A percentile compares a stretch with the other conserved stretches of the same genome.
Conservation (phyloP, 306 rosid species). For the Trifolium dubium region DNA sequence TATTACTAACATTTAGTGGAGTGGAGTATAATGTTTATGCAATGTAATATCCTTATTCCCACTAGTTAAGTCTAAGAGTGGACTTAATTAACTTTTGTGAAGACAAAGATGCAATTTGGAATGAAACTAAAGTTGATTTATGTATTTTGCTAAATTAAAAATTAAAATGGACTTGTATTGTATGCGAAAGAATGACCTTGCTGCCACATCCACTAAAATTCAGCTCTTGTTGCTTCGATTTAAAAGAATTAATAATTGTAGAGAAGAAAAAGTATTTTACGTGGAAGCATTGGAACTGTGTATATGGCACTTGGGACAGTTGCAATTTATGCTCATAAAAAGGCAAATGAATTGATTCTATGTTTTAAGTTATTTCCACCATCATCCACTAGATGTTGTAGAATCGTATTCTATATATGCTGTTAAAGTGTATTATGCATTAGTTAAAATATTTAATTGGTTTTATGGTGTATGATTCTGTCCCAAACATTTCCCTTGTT, state of each 20-base stretch:
- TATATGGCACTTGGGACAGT: neutral
- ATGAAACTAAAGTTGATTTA: constrained; percentile 36
- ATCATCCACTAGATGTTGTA: constrained; percentile 47
- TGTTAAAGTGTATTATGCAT: constrained; percentile 35
- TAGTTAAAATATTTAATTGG: neutral
- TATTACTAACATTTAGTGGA: constrained; percentile 10
- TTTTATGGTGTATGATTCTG: constrained; percentile 12
- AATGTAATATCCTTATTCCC: constrained; percentile 33
- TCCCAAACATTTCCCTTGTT: constrained; percentile 1
- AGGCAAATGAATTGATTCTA: constrained; percentile 44
- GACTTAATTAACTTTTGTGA: constrained; percentile 41
- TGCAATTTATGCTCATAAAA: constrained; percentile 25
- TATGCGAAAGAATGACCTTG: too few species aligned
- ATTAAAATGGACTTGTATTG: neutral
- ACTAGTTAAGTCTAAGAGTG: constrained; percentile 32
- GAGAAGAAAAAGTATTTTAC: constrained; percentile 31
- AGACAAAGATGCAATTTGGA: constrained; percentile 41
- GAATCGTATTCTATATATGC: constrained; percentile 46
- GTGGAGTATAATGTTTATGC: constrained; percentile 21
- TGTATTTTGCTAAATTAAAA: constrained; percentile 23
- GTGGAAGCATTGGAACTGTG: constrained; percentile 39
- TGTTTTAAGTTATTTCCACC: constrained; percentile 36
- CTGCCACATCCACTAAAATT: too few species aligned
- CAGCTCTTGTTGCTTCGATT: too few species aligned
- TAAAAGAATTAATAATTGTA: too few species aligned